These are phyloP conservation scores for Blakeslea trispora DNA, from an alignment of 371 early-diverging fungal genomes.

Conservation along the genomic window DNA sequence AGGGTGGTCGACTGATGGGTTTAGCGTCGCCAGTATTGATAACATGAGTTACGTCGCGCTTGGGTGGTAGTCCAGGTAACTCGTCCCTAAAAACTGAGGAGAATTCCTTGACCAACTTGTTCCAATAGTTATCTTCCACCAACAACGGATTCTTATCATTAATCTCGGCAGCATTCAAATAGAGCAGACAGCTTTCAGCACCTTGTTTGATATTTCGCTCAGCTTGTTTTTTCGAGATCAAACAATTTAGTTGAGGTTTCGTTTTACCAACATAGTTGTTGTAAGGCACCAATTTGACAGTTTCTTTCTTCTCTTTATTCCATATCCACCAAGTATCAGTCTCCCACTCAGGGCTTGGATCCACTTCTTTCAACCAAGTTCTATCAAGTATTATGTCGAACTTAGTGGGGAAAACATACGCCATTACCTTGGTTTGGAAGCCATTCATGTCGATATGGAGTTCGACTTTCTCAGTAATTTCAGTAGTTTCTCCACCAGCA, in stretches of 20 bases:
- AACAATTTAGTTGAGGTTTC: neutral
- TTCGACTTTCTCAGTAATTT: neutral
- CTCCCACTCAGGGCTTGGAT: constrained; percentile 2
- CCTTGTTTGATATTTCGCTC: constrained; percentile 1
- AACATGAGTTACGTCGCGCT: constrained; percentile 1
- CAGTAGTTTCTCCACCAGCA: neutral
- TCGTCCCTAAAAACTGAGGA: constrained; percentile 1
- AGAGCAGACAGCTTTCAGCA: neutral
- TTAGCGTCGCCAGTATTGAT: constrained; percentile 6
- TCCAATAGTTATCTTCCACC: neutral
- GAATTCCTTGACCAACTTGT: constrained; percentile 1
- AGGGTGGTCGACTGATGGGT: constrained; percentile 5
- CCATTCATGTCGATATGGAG: neutral
- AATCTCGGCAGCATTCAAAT: neutral
- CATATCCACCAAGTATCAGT: neutral
- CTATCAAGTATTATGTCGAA: constrained; percentile 6
- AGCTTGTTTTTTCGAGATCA: neutral
- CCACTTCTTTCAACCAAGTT: constrained; percentile 4
- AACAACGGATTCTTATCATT: neutral
- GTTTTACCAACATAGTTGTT: neutral
- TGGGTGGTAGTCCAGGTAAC: constrained; percentile 7
- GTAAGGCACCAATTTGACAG: neutral
- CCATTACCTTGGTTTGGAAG: neutral
- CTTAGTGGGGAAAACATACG: constrained; percentile 6
- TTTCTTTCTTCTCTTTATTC: neutral